Percentiles rank a stretch among this genome's conserved stretches.
These are phyloP conservation scores for Apiotrichum montevideense DNA, from an alignment of 1,284 basidiomycete species.

Conservation along the genomic window DNA sequence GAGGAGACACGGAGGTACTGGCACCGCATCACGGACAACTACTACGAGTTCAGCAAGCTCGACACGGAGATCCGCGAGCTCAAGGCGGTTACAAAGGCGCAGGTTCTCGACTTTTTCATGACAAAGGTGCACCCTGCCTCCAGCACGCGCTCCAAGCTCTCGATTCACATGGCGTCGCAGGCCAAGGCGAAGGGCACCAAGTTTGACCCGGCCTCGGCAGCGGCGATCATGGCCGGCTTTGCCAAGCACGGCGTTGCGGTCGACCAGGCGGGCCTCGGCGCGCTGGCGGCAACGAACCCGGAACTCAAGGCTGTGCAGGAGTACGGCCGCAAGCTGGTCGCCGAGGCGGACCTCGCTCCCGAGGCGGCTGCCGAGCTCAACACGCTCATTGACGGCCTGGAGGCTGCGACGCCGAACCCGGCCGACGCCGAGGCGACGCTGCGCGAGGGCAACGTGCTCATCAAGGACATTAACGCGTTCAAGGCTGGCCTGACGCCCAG, in stretches of 20 bases:
- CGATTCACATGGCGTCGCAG: slow-evolving; percentile 70
- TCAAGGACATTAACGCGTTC: slow-evolving; percentile 67
- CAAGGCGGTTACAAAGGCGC: slow-evolving; percentile 62
- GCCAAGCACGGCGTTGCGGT: slow-evolving; percentile 54
- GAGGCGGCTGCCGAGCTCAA: slow-evolving; percentile 54
- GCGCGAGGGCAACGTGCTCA: slow-evolving; percentile 55
- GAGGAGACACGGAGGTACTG: slow-evolving; percentile 64
- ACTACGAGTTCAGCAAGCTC: slow-evolving; percentile 66
- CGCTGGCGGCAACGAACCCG: slow-evolving; percentile 53
- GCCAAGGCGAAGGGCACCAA: slow-evolving; percentile 36
- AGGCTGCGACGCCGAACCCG: slow-evolving; percentile 45
- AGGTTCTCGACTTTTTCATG: slow-evolving; percentile 71
- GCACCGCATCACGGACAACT: slow-evolving; percentile 65
- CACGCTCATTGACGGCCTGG: slow-evolving; percentile 53
- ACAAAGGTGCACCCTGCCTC: slow-evolving; percentile 66
- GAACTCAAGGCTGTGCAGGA: slow-evolving; percentile 52
- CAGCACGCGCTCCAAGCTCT: slow-evolving; percentile 65
- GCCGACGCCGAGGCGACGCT: slow-evolving; percentile 52
- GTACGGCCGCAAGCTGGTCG: slow-evolving; percentile 57
- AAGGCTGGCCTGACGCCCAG: slow-evolving; percentile 55
- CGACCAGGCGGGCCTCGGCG: slow-evolving; percentile 50
- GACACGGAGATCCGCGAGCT: slow-evolving; percentile 64
- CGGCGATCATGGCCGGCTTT: slow-evolving; percentile 59
- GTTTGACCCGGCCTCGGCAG: slow-evolving; percentile 61
- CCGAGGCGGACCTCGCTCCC: slow-evolving; percentile 24